Evolutionary conservation across 1,139 yeast genomes (phyloP), one percentile per base, ranked within the genome.

Genomic region (Spathaspora sp.): DNA sequence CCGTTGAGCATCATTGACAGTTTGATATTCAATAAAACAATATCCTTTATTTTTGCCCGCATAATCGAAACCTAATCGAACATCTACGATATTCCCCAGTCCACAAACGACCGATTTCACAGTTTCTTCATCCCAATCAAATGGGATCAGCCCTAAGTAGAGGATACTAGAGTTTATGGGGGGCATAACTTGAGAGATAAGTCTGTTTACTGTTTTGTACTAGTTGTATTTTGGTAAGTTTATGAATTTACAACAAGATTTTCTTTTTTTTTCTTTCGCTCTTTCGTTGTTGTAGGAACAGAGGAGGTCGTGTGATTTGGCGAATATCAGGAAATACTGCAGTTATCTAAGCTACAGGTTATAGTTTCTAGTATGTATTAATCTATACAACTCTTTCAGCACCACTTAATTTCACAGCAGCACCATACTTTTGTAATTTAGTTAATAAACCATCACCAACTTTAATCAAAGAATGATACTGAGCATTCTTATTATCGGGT

Each of bases 401-500:
- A 41, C 98, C 97, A 61, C 95, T 86, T 59, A 93, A 79, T 65
- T 95, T 87, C 45, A 93, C 98, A 13, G 98, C 97, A 36, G 98
- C 97, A 43, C 97, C 97, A 60, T 93, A 93, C 68, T 91, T 93
- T 64, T 95, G 99, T 61, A 95, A 78, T 67, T 93, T 93, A 26
- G 99, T 93, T 67, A 95, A 81, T 57, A 95, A 76, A 11, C 84
- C 82, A 64, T 95, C 99, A 51, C 99, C 99, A 64, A 87, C 96
- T 65, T 89, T 89, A 59, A 95, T 86, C 60, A 95, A 77, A 53
- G 76, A 71, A 63, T 90, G 96, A 66, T 91, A 95, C 68, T 93
- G 98, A 48, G 89, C 88, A 63, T 95, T 93, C 70, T 95, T 93
- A 68, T 87, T 90, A 65, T 93, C 99, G 2, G 97, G 97, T 57